phyloP scores from a whole-genome alignment of 1,284 basidiomycete species.

The Heterobasidion occidentale region DNA sequence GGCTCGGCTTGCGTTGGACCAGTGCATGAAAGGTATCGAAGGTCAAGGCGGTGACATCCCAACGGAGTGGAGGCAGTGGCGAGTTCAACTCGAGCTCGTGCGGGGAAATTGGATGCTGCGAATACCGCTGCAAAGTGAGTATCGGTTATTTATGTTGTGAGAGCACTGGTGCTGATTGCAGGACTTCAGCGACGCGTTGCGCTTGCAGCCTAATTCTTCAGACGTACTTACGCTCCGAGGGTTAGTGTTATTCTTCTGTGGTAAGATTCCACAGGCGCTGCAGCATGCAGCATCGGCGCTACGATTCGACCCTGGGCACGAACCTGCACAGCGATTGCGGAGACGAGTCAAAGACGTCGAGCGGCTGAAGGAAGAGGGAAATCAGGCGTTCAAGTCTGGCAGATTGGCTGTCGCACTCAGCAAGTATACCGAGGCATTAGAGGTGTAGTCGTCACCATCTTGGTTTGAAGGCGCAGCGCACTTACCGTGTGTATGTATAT shows the following conservation, averaged over 20 bases:
- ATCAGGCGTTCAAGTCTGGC: constrained; percentile 64
- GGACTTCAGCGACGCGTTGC: constrained; percentile 61
- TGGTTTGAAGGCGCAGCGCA: not conserved
- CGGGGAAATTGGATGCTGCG: constrained; percentile 64
- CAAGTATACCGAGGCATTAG: constrained; percentile 65
- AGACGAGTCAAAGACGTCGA: constrained; percentile 78
- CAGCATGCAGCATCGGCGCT: constrained; percentile 72
- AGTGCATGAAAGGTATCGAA: constrained; percentile 63
- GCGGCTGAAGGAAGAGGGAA: constrained; percentile 79
- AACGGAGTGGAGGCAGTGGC: constrained; percentile 72
- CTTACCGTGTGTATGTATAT: not conserved
- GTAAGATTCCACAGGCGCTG: constrained; percentile 64
- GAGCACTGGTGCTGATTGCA: not conserved
- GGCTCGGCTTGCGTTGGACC: constrained; percentile 64
- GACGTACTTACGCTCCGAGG: constrained; percentile 80
- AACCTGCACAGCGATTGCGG: constrained; percentile 61
- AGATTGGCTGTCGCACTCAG: constrained; percentile 56
- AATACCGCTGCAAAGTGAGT: constrained; percentile 65
- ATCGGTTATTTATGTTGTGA: constrained; percentile 1
- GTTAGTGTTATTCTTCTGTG: constrained; percentile 69
- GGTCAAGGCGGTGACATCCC: constrained; percentile 69
- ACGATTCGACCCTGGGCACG: constrained; percentile 74
- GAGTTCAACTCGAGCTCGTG: constrained; percentile 68
- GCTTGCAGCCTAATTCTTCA: constrained; percentile 64
- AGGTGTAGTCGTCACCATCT: constrained; percentile 27